Evolutionary conservation across 2,329 filamentous ascomycete genomes (phyloP).

Genomic region (Nannizziopsis arthrosporioides): DNA sequence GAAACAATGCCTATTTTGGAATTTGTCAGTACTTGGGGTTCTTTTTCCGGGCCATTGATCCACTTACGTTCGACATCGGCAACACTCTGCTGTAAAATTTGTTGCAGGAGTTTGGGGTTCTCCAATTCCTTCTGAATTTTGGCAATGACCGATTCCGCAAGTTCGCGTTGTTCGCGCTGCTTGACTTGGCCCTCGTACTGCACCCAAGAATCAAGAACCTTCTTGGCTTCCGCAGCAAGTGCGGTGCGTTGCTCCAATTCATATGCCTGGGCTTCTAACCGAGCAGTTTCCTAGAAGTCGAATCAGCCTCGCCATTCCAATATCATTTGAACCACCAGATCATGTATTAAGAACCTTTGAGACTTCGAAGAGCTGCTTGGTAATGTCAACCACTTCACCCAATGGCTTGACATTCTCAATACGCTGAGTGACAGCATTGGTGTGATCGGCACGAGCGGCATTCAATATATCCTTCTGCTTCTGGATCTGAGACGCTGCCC

Average conservation of each 20-base stretch:
- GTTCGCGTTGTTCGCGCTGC: conserved; percentile 94
- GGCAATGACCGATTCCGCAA: conserved; percentile 82
- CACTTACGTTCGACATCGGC: conserved; percentile 84
- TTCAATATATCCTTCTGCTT: conserved; percentile 96
- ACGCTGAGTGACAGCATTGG: conserved; percentile 82
- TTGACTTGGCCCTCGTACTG: conserved; percentile 98
- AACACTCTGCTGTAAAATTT: conserved; percentile 95
- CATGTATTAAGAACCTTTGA: conserved; percentile 62
- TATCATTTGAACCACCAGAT: neutral
- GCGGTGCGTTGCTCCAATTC: conserved; percentile 95
- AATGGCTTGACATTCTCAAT: conserved; percentile 94
- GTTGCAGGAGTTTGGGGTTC: conserved; percentile 92
- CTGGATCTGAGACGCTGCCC: conserved; percentile 76
- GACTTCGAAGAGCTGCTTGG: conserved; percentile 92
- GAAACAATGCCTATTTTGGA: conserved; percentile 14
- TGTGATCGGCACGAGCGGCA: conserved; percentile 86
- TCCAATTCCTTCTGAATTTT: conserved; percentile 99
- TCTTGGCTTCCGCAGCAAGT: conserved; percentile 83
- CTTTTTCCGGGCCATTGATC: neutral
- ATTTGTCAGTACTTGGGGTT: conserved; percentile 14
- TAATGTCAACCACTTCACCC: conserved; percentile 85
- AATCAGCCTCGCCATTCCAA: neutral
- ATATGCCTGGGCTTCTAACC: conserved; percentile 89
- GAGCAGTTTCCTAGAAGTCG: conserved; percentile 69
- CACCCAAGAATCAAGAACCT: conserved; percentile 94